Evolutionary conservation across 495 filamentous ascomycete genomes (phyloP), one percentile per base, ranked within the genome.

Genomic region (Annulohypoxylon nitens): DNA sequence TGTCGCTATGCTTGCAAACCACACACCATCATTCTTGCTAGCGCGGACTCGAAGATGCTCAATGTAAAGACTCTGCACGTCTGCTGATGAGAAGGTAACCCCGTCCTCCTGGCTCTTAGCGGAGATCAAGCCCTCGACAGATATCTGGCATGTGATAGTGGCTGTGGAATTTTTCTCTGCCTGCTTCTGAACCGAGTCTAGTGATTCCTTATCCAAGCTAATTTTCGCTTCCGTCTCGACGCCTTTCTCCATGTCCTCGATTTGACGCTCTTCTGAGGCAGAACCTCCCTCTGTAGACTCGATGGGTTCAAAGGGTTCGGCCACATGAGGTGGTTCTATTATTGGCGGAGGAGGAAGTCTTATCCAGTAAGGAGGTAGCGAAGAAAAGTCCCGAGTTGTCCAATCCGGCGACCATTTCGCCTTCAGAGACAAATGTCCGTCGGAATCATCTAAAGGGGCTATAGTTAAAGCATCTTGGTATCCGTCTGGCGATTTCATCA

Each of bases 281-380:
- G 70, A 58, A 11, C 63, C 14, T 23, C 34, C 54, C 25, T 57
- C 60, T 45, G 4, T 25, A 26, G 30, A 26, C 39, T 57, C 66
- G 36, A 10, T 41, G 54, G 36, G 39, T 43, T 72, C 61, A 20
- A 33, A 6, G 25, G 12, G 6, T 33, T 54, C 41, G 5, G 26
- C 53, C 8, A 55, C 11, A 20, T 69, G 61, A 16, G 48, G 30
- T 36, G 75, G 36, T n/a, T 67, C 48, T 12, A 36, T 48, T 1
- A 18, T 45, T 1, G 74, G 71, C 6, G 84, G 78, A 2, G 84
- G 79, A 11, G 81, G 79, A 9, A 90, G 75, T 2, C 83, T 78
- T n/a, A 86, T 84, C 90, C 89, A 92, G 71, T 89, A 90, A 0
- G 89, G 89, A 26, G 90, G 89, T 2, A 92, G 77, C 37, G 85